Percentiles rank a stretch among this genome's conserved stretches.
These are phyloP conservation scores for Lophium mytilinum DNA, from an alignment of 495 filamentous ascomycete species.

Conservation along the genomic window DNA sequence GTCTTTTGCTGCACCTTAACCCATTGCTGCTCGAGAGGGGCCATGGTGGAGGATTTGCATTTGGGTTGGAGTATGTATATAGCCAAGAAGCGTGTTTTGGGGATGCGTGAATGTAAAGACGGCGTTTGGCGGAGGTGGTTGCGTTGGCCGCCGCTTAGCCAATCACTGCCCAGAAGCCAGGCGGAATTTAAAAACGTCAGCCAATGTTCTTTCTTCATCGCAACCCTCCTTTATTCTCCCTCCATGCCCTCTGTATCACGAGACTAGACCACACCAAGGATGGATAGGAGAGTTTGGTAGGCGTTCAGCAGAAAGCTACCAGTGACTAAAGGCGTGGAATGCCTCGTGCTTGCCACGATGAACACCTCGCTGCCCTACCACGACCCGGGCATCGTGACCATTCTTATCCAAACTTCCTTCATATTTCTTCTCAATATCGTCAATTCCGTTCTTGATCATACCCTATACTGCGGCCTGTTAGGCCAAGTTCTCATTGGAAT, in stretches of 20 bases:
- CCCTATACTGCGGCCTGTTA: conserved; percentile 63
- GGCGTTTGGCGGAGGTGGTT: not conserved
- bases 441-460: conserved; percentile 49
- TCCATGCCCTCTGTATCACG: too few species aligned
- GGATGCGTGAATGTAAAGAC: not conserved
- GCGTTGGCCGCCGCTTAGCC: not conserved
- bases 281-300: too few species aligned
- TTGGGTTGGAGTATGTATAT: not conserved
- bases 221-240: too few species aligned
- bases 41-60: conserved; percentile 35
- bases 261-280: too few species aligned
- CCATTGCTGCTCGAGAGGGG: conserved; percentile 78
- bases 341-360: not conserved
- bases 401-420: conserved; percentile 57
- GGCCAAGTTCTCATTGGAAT: conserved; percentile 69
- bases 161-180: not conserved
- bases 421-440: conserved; percentile 56
- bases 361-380: conserved; percentile 39
- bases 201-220: too few species aligned
- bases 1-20: conserved; percentile 97
- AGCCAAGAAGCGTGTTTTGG: not conserved
- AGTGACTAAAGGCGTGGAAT: too few species aligned
- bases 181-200: too few species aligned
- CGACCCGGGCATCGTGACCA: conserved; percentile 48
- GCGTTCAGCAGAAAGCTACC: not conserved